Conservation (phyloP, 2,329 filamentous ascomycete genomes). For the Trichoderma sp. region DNA sequence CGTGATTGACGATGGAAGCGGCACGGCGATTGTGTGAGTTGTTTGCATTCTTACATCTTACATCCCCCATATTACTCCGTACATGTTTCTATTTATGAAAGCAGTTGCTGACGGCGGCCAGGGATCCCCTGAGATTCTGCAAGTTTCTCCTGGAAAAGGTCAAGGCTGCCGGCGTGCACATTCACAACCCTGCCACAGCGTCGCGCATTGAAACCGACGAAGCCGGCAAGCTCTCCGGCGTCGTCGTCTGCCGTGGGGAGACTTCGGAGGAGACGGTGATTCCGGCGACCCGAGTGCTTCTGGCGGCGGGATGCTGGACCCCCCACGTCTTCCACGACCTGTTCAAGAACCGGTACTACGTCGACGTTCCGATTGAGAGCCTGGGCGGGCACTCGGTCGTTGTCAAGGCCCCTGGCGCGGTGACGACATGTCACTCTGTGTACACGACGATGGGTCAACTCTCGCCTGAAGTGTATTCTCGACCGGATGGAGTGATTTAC, state of each 20-base stretch:
- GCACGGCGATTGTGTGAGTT: constrained; percentile 64
- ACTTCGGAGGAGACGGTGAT: constrained; percentile 50
- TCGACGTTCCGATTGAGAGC: constrained; percentile 49
- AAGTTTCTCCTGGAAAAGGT: constrained; percentile 61
- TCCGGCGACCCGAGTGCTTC: constrained; percentile 62
- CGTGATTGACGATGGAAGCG: constrained; percentile 58
- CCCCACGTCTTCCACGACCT: constrained; percentile 61
- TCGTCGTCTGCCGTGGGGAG: constrained; percentile 48
- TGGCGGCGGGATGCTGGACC: constrained; percentile 72
- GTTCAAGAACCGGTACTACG: constrained; percentile 53
- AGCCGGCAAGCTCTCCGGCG: constrained; percentile 48
- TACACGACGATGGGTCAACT: constrained; percentile 63
- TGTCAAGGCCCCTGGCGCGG: constrained; percentile 53
- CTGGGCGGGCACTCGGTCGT: constrained; percentile 73
- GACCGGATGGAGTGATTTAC: constrained; percentile 67
- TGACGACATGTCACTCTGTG: constrained; percentile 64
- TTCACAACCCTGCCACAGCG: constrained; percentile 64
- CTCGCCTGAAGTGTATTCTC: constrained; percentile 69
- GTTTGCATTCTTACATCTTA: background rate
- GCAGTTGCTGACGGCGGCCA: constrained; percentile 30
- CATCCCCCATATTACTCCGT: background rate
- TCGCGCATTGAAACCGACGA: constrained; percentile 51
- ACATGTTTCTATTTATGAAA: background rate
- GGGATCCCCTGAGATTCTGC: constrained; percentile 65
- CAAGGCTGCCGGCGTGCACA: constrained; percentile 57